Conservation (phyloP, 1,284 basidiomycete genomes). For the Austroboletus niveus region DNA sequence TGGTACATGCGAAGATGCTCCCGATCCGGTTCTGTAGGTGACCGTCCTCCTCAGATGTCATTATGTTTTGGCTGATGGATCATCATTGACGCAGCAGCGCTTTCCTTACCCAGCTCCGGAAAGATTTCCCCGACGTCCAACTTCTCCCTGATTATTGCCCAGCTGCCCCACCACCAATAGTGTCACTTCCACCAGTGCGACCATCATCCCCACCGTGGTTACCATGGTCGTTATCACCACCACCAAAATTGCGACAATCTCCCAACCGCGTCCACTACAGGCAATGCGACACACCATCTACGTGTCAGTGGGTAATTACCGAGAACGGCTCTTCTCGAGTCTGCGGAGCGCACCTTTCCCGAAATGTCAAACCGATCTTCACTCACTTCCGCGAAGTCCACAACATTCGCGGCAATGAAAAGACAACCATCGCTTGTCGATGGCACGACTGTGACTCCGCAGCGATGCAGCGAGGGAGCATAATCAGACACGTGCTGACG, state of each 20-base stretch:
- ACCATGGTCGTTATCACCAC: too few relatives aligned
- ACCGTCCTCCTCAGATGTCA: too few relatives aligned
- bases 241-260: too few relatives aligned
- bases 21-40: too few relatives aligned
- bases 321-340: not conserved
- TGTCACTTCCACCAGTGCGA: not conserved
- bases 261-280: too few relatives aligned
- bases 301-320: constrained; percentile 13
- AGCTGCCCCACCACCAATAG: not conserved
- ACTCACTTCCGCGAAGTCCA: constrained; percentile 16
- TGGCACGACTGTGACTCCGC: constrained; percentile 13
- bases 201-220: too few relatives aligned
- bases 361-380: constrained; percentile 9
- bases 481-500: constrained; percentile 17
- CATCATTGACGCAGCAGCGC: constrained; percentile 10
- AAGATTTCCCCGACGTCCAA: not conserved
- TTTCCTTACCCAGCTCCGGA: constrained; percentile 13
- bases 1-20: too few relatives aligned
- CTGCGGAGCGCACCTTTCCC: constrained; percentile 9
- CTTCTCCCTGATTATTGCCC: not conserved
- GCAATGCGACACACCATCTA: not conserved
- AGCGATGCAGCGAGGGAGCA: constrained; percentile 23
- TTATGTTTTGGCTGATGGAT: not conserved
- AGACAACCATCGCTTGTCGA: constrained; percentile 2
- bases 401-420: constrained; percentile 20